phyloP scores from a whole-genome alignment of 2,329 filamentous ascomycete genomes.

The Xylaria sp. region DNA sequence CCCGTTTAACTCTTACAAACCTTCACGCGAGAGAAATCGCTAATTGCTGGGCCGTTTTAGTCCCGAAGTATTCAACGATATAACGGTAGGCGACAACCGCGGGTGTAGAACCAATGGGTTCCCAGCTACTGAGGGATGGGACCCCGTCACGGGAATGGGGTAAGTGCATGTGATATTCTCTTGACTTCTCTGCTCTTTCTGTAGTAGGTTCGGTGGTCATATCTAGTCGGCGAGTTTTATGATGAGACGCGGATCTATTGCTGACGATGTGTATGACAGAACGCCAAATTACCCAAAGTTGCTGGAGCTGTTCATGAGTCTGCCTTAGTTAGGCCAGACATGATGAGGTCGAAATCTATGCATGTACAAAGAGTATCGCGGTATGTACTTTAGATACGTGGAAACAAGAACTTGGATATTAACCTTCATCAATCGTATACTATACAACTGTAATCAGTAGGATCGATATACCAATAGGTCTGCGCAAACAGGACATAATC shows the following conservation, averaged over 20 bases:
- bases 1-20: not conserved
- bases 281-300: conserved; percentile 50
- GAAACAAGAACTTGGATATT: not conserved
- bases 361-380: conserved; percentile 11
- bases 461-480: not conserved
- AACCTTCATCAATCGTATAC: not conserved
- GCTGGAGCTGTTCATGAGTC: conserved; percentile 48
- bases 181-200: not conserved
- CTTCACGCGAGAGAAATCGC: not conserved
- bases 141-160: conserved; percentile 53
- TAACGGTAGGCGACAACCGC: conserved; percentile 52
- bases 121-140: conserved; percentile 54
- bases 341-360: not conserved
- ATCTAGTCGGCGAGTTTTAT: not conserved
- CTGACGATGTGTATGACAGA: conserved; percentile 37
- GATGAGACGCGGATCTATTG: not conserved
- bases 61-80: conserved; percentile 52
- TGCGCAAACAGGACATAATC: not conserved
- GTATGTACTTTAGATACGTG: not conserved
- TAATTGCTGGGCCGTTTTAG: not conserved
- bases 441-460: not conserved
- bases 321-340: conserved; percentile 36
- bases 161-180: conserved; percentile 24
- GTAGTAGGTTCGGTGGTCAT: not conserved
- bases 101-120: conserved; percentile 55